Conservation (phyloP, 768 basidiomycete species). For the Pisolithus tinctorius region DNA sequence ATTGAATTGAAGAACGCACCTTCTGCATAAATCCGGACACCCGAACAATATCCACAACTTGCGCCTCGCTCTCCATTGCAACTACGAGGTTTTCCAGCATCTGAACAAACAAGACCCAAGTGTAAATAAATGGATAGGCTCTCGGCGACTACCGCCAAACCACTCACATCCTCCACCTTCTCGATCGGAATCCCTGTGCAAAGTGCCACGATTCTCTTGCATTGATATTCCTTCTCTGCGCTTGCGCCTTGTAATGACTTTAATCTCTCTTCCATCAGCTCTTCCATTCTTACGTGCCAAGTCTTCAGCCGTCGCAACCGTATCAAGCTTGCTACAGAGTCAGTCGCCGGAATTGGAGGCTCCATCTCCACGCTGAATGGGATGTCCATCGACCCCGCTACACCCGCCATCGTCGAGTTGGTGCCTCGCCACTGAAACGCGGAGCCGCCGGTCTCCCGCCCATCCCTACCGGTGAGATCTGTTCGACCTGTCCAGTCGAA, state of each 20-base stretch:
- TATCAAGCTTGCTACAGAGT: slow-evolving; percentile 56
- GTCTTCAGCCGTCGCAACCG: slow-evolving; percentile 67
- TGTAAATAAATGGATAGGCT: slow-evolving; percentile 20
- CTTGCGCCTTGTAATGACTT: slow-evolving; percentile 68
- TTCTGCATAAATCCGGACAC: slow-evolving; percentile 92
- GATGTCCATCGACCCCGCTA: slow-evolving; percentile 60
- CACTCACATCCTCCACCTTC: slow-evolving; percentile 84
- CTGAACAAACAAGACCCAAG: slow-evolving; percentile 31
- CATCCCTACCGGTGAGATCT: slow-evolving; percentile 35
- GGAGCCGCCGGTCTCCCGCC: slow-evolving; percentile 31
- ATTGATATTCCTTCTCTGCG: slow-evolving; percentile 86
- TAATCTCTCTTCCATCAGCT: slow-evolving; percentile 64
- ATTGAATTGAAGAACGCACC: slow-evolving; percentile 33
- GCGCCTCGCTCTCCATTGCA: slow-evolving; percentile 83
- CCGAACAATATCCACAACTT: slow-evolving; percentile 74
- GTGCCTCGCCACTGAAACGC: slow-evolving; percentile 69
- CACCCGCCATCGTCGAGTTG: slow-evolving; percentile 58
- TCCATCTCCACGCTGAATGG: slow-evolving; percentile 62
- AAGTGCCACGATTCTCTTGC: slow-evolving; percentile 84
- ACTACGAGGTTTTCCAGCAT: slow-evolving; percentile 81
- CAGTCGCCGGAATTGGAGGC: slow-evolving; percentile 57
- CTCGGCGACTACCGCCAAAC: slow-evolving; percentile 8
- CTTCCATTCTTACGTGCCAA: slow-evolving; percentile 81
- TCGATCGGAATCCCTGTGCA: slow-evolving; percentile 85
- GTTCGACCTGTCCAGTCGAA: slow-evolving; percentile 88